Percentiles rank a stretch among this genome's conserved stretches.
These are phyloP conservation scores for Barnettozyma californica DNA, from an alignment of 805 yeast species.

Conservation along the genomic window DNA sequence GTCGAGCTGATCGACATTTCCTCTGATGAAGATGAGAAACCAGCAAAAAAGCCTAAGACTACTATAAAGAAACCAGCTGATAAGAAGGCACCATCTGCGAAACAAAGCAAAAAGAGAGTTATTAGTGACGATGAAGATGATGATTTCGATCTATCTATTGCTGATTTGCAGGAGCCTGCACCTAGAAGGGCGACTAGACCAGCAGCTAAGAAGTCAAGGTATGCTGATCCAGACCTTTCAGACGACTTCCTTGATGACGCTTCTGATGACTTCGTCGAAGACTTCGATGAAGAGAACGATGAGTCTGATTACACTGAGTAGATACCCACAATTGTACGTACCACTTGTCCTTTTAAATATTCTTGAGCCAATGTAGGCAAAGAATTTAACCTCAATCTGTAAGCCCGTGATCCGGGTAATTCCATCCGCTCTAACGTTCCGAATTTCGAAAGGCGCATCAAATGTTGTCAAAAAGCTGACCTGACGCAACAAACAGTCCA, in stretches of 20 bases:
- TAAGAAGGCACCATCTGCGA: conserved; percentile 7
- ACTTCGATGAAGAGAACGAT: conserved; percentile 9
- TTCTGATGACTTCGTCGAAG: conserved; percentile 11
- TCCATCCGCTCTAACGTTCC: neutral
- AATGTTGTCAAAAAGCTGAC: conserved; percentile 1
- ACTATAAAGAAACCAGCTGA: conserved; percentile 8
- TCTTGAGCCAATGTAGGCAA: neutral
- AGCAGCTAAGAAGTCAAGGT: conserved; percentile 14
- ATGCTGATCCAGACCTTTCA: conserved; percentile 6
- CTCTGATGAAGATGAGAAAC: conserved; percentile 9
- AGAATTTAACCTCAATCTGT: neutral
- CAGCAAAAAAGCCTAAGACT: conserved; percentile 7
- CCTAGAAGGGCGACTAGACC: conserved; percentile 20
- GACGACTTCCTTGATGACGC: conserved; percentile 5
- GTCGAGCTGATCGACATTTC: neutral
- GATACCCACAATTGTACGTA: neutral
- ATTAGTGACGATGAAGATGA: conserved; percentile 15
- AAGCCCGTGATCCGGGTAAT: neutral
- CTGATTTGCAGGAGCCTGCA: conserved; percentile 7
- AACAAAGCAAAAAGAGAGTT: conserved; percentile 8
- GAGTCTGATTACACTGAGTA: conserved; percentile 14
- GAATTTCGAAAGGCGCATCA: neutral
- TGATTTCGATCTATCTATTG: conserved; percentile 4
- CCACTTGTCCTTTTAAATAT: neutral
- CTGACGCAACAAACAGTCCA: neutral